Evolutionary conservation across 2,329 filamentous ascomycete species (phyloP), one percentile per base, ranked within the genome.

Genomic region (Magnaporthiopsis incrustans): DNA sequence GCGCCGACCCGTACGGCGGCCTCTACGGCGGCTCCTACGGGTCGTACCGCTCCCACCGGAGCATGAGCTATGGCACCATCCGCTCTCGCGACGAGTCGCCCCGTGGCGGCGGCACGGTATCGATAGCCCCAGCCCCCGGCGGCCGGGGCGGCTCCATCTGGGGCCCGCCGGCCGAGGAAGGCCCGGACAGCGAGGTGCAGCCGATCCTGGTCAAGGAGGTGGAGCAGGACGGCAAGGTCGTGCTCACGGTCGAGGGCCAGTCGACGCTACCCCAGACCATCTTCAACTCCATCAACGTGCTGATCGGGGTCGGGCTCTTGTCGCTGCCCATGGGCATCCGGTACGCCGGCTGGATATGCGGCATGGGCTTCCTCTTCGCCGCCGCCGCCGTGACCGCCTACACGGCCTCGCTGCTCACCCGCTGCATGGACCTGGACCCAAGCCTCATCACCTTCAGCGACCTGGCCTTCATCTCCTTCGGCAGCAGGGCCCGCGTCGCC

Each of bases 211-310:
- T 97, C 63, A 94, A 92, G 77, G 90, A 93, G 74, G 84, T 97
- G 15, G 90, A 96, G 73, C 90, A 95, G 70, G 92, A 95, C 68
- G 92, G 95, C 57, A 92, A 89, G 71, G 85, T 94, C 60, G 86
- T 97, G 64, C 85, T 94, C 69, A 85, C 94, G 2, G 88, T 97
- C 2, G 89, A 96, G 67, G 94, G 94, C 56, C 92, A 96, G 77
- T 96, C 92, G n/a, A 99, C 94, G 1, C 81, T 98, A 22, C 92
- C 92, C 0, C 94, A 98, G 78, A 98, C 94, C 8, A 85, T 97
- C 67, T 96, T 98, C 81, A 99, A 99, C 77, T 96, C 92, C 3
- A 94, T 94, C 73, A 97, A 97, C 67, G 91, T 96, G 62, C 79
- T 97, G 65, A 94, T 97, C 66, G 93, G 93, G 22, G 89, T 99